Percentiles rank a stretch among this genome's conserved stretches.
Evolutionary conservation across 768 basidiomycete species (phyloP).

Genomic region (Auriscalpium vulgare): DNA sequence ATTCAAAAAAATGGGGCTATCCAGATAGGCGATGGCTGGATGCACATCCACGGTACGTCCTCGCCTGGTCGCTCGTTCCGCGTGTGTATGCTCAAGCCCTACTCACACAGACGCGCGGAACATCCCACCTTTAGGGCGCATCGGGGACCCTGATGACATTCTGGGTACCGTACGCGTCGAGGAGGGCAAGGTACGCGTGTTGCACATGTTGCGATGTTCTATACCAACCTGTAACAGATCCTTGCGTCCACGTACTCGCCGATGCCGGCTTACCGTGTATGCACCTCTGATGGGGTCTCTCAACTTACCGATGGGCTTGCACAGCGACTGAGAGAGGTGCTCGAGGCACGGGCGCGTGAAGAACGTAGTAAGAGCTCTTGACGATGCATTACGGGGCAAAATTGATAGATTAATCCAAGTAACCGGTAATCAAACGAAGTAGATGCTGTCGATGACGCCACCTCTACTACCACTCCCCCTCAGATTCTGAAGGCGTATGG

Average conservation of each 20-base stretch:
- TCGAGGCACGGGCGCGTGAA: conserved; percentile 26
- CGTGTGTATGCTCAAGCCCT: background rate
- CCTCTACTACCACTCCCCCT: too few species aligned
- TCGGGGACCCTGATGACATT: conserved; percentile 82
- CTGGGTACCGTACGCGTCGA: conserved; percentile 68
- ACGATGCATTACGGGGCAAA: too few species aligned
- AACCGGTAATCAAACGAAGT: too few species aligned
- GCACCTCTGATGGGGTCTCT: conserved; percentile 64
- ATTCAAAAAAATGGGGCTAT: conserved; percentile 56
- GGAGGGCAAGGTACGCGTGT: conserved; percentile 46
- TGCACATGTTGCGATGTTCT: background rate
- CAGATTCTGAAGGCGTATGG: too few species aligned
- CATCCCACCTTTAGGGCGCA: conserved; percentile 62
- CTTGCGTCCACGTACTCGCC: conserved; percentile 66
- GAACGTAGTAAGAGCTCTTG: conserved; percentile 16
- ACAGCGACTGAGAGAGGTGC: conserved; percentile 32
- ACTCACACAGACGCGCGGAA: conserved; percentile 51
- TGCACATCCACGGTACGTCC: conserved; percentile 62
- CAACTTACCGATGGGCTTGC: conserved; percentile 64
- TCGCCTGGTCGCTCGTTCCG: background rate
- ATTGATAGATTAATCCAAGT: too few species aligned
- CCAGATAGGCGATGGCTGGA: conserved; percentile 68
- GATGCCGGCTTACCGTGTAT: conserved; percentile 79
- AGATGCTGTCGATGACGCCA: too few species aligned
- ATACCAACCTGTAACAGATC: conserved; percentile 34